phyloP scores from a whole-genome alignment of 768 basidiomycete genomes.

The Pisolithus microcarpus region DNA sequence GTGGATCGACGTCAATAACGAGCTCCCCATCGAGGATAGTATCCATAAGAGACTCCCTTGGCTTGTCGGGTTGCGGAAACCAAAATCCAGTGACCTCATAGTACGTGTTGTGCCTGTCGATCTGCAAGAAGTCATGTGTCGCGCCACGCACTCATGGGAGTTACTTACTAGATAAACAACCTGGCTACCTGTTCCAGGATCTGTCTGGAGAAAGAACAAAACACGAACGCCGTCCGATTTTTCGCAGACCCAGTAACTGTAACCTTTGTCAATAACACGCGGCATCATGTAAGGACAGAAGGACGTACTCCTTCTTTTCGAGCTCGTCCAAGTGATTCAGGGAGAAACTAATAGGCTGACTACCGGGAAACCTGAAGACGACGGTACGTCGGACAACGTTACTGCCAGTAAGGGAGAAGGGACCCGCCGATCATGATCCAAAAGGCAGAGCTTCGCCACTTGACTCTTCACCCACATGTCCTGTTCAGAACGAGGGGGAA shows the following conservation, averaged over 20 bases:
- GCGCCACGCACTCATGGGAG: conserved; percentile 1
- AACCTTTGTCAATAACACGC: conserved; percentile 8
- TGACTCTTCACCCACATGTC: conserved; percentile 57
- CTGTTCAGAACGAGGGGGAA: conserved; percentile 51
- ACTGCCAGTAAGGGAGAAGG: background rate
- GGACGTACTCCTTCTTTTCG: conserved; percentile 69
- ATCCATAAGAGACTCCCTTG: conserved; percentile 58
- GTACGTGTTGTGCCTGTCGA: conserved; percentile 91
- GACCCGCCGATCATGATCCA: conserved; percentile 58
- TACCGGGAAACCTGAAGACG: conserved; percentile 77
- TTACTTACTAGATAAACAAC: conserved; percentile 65
- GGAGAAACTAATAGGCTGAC: conserved; percentile 91
- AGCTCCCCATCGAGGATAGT: conserved; percentile 92
- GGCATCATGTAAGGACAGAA: background rate
- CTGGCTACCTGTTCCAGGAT: conserved; percentile 46
- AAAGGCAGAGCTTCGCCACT: conserved; percentile 58
- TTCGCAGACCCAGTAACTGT: conserved; percentile 98
- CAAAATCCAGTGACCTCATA: conserved; percentile 67
- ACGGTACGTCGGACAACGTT: background rate
- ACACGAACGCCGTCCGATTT: conserved; percentile 96
- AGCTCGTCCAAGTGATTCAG: conserved; percentile 62
- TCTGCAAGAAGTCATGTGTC: conserved; percentile 39
- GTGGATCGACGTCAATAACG: conserved; percentile 81
- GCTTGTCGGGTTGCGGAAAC: conserved; percentile 85
- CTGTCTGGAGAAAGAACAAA: conserved; percentile 68